A percentile compares a stretch with the other conserved stretches of the same genome.
Conservation (phyloP, 2,329 filamentous ascomycete species). For the Helotiales sp. region DNA sequence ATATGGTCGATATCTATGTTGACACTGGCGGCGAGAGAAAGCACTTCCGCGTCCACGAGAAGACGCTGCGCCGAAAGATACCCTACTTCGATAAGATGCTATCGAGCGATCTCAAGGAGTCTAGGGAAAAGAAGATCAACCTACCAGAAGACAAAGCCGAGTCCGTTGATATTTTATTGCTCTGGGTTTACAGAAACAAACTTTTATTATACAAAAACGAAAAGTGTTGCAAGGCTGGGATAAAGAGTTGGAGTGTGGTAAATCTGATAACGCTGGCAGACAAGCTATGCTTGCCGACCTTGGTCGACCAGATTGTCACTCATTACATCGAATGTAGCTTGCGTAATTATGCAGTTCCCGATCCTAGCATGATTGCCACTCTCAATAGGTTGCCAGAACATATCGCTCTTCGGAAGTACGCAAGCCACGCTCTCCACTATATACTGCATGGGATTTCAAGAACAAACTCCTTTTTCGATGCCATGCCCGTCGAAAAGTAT, state of each 20-base stretch:
- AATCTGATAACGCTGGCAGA: neutral
- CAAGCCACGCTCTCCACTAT: neutral
- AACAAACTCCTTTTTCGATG: neutral
- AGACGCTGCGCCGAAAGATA: constrained; percentile 8
- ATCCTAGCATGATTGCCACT: neutral
- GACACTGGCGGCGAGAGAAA: neutral
- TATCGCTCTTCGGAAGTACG: neutral
- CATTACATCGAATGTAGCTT: neutral
- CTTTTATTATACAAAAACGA: neutral
- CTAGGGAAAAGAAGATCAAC: neutral
- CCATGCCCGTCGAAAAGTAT: neutral
- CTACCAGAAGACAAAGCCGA: constrained; percentile 13
- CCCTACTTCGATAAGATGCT: constrained; percentile 16
- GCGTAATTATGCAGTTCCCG: neutral
- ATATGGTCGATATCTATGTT: constrained; percentile 12
- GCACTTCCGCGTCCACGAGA: constrained; percentile 12
- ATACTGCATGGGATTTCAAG: neutral
- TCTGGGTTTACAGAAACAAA: constrained; percentile 8
- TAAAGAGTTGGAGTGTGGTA: neutral
- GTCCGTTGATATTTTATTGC: constrained; percentile 7
- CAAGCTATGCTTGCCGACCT: neutral
- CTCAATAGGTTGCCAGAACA: neutral
- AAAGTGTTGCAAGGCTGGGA: neutral
- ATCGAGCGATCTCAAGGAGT: constrained; percentile 5
- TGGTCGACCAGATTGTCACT: neutral